Percentiles rank a stretch among this genome's conserved stretches.
Evolutionary conservation across 2,329 filamentous ascomycete species (phyloP).

Genomic region (Ceratocystis cubensis): DNA sequence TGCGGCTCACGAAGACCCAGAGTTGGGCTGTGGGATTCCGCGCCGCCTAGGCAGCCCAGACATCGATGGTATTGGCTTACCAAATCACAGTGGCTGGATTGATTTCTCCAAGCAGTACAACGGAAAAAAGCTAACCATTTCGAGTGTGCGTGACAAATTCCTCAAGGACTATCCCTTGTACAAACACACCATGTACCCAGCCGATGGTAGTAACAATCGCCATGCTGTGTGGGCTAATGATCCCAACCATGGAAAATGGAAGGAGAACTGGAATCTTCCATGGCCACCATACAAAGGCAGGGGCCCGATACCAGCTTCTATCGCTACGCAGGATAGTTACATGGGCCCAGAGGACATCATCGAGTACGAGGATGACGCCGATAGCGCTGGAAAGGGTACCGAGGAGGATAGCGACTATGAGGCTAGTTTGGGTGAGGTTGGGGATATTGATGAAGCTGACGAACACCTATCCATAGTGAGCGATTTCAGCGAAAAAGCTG

Average conservation of each 20-base stretch:
- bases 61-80: slow-evolving; percentile 15
- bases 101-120: slow-evolving; percentile 16
- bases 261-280: slow-evolving; percentile 17
- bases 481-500: not conserved
- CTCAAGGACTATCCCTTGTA: slow-evolving; percentile 18
- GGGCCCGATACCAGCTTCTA: slow-evolving; percentile 9
- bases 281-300: slow-evolving; percentile 20
- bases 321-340: too few relatives aligned
- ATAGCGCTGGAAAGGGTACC: slow-evolving; percentile 1
- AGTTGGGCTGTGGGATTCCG: slow-evolving; percentile 18
- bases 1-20: slow-evolving; percentile 15
- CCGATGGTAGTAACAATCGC: slow-evolving; percentile 14
- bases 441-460: not conserved
- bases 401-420: slow-evolving; percentile 5
- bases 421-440: not conserved
- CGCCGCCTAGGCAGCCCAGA: slow-evolving; percentile 15
- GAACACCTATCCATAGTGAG: not conserved
- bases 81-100: slow-evolving; percentile 21
- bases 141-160: slow-evolving; percentile 1
- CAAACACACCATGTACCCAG: slow-evolving; percentile 19
- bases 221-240: slow-evolving; percentile 19
- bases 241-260: slow-evolving; percentile 15
- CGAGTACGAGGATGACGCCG: not conserved
- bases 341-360: slow-evolving; percentile 5
- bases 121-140: slow-evolving; percentile 15